Evolutionary conservation across 306 rosid genomes (phyloP).

Genomic region (Vigna unguiculata): DNA sequence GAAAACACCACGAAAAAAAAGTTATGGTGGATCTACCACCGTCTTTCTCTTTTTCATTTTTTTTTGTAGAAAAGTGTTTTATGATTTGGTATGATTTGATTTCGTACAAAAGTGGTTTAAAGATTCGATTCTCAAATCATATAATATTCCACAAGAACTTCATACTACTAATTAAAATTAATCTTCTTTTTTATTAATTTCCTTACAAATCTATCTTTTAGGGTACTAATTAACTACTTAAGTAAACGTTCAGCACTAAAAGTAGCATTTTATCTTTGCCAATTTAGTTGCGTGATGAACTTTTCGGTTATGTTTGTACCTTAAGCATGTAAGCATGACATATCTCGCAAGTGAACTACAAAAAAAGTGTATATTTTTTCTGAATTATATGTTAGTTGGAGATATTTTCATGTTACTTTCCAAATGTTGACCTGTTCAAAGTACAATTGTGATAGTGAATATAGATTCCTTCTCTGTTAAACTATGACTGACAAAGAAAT

Average conservation of each 20-base stretch:
- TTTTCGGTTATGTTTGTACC: neutral
- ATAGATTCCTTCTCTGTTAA: neutral
- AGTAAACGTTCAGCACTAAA: neutral
- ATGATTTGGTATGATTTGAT: constrained; percentile 15
- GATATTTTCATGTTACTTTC: constrained; percentile 2
- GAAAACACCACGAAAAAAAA: neutral
- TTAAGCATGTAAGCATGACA: neutral
- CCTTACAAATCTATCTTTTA: neutral
- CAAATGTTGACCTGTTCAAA: neutral
- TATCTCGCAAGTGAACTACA: neutral
- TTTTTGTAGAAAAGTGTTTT: neutral
- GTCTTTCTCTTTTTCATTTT: neutral
- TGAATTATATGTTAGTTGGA: neutral
- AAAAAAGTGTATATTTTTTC: neutral
- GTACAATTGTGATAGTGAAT: neutral
- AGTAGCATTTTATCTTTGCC: neutral
- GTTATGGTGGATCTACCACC: neutral
- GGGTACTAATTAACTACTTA: neutral
- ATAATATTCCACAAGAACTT: neutral
- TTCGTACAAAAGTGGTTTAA: neutral
- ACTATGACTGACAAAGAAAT: neutral
- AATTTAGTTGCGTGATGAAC: neutral
- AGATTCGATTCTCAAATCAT: neutral
- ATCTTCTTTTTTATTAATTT: neutral
- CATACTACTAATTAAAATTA: neutral